Percentiles rank a stretch among this genome's conserved stretches.
phyloP scores from a whole-genome alignment of 768 basidiomycete species.

The Suillus hirtellus region DNA sequence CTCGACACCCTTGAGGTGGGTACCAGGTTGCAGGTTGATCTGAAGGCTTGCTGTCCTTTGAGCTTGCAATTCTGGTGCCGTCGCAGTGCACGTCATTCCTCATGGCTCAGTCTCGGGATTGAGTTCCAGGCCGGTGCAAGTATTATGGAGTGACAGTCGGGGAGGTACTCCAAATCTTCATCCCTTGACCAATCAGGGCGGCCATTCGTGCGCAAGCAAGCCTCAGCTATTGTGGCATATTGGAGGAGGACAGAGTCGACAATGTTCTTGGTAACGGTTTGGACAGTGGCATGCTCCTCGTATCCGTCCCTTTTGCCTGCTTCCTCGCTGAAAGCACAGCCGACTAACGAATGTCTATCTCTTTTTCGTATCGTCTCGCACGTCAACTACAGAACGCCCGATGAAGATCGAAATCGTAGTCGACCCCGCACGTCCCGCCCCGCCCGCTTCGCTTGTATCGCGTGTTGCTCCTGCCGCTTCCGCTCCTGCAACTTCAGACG shows the following conservation, averaged over 20 bases:
- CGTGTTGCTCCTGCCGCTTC: slow-evolving; percentile 79
- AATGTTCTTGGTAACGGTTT: slow-evolving; percentile 25
- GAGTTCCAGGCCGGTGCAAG: slow-evolving; percentile 34
- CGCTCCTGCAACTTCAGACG: slow-evolving; percentile 34
- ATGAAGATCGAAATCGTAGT: slow-evolving; percentile 99
- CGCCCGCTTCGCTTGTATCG: slow-evolving; percentile 64
- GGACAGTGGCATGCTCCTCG: slow-evolving; percentile 32
- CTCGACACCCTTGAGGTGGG: slow-evolving; percentile 25
- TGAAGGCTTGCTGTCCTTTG: slow-evolving; percentile 32
- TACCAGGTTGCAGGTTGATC: slow-evolving; percentile 23
- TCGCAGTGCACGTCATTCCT: slow-evolving; percentile 25
- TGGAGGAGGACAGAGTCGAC: slow-evolving; percentile 26
- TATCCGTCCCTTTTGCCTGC: slow-evolving; percentile 46
- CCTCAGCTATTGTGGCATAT: slow-evolving; percentile 22
- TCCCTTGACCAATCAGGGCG: slow-evolving; percentile 36
- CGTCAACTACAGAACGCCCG: slow-evolving; percentile 73
- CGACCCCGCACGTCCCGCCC: slow-evolving; percentile 73
- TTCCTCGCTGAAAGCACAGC: slow-evolving; percentile 35
- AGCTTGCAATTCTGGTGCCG: slow-evolving; percentile 25
- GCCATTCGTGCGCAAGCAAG: slow-evolving; percentile 28
- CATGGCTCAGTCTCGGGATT: slow-evolving; percentile 33
- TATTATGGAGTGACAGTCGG: slow-evolving; percentile 29
- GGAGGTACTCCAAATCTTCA: slow-evolving; percentile 31
- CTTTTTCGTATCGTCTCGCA: slow-evolving; percentile 29
- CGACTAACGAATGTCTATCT: slow-evolving; percentile 35